Conservation (phyloP, 768 basidiomycete genomes). For the Hysterangium stoloniferum region DNA sequence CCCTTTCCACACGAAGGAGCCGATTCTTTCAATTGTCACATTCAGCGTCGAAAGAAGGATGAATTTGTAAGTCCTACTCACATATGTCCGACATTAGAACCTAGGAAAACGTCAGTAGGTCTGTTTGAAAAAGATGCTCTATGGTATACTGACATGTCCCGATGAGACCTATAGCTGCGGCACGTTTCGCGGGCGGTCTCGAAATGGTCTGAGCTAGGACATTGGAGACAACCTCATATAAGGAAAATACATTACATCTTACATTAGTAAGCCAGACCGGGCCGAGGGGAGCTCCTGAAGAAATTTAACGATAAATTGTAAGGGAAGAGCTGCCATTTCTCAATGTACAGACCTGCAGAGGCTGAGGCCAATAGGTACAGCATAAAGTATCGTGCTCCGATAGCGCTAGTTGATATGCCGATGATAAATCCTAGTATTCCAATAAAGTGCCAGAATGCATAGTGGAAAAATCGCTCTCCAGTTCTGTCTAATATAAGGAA, state of each 20-base stretch:
- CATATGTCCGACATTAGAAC: conserved; percentile 15
- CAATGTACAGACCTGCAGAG: conserved; percentile 29
- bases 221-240: not conserved
- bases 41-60: too few relatives aligned
- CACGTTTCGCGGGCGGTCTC: conserved; percentile 19
- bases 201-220: conserved; percentile 11
- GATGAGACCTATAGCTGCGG: conserved; percentile 56
- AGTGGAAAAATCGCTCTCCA: conserved; percentile 61
- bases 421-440: conserved; percentile 57
- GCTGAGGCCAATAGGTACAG: conserved; percentile 59
- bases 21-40: not conserved
- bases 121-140: too few relatives aligned
- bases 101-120: too few relatives aligned
- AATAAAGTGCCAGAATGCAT: conserved; percentile 48
- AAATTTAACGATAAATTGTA: not conserved
- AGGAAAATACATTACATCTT: conserved; percentile 3
- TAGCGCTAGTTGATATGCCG: conserved; percentile 43
- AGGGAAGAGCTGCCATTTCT: not conserved
- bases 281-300: conserved; percentile 30
- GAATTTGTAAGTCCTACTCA: too few relatives aligned
- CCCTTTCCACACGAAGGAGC: conserved; percentile 40
- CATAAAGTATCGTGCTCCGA: conserved; percentile 49
- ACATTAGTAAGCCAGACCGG: conserved; percentile 59
- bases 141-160: too few relatives aligned
- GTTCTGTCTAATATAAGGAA: conserved; percentile 34